phyloP scores from a whole-genome alignment of 176 grass and related monocot genomes.

The Panicum miliaceum region DNA sequence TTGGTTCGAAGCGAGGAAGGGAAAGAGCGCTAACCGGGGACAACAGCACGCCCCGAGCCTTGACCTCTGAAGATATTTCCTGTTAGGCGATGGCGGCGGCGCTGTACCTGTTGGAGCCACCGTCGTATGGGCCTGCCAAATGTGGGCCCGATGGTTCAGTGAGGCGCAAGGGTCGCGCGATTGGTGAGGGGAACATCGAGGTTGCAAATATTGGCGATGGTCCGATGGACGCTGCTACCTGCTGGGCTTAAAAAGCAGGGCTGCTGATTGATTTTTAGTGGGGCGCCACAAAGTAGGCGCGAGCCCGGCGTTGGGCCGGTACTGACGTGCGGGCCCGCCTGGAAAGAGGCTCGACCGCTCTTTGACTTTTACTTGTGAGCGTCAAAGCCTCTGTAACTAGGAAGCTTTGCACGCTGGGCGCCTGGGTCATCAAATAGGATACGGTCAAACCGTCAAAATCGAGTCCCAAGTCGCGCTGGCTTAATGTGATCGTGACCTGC shows the following conservation, averaged over 20 bases:
- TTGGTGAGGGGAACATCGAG: neutral
- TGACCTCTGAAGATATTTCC: neutral
- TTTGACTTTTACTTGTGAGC: neutral
- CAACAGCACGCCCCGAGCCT: neutral
- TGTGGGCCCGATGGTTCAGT: fast-evolving
- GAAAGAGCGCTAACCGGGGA: neutral
- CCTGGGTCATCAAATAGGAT: too few species aligned
- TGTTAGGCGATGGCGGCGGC: neutral
- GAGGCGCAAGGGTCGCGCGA: fast-evolving
- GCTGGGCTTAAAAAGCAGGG: neutral
- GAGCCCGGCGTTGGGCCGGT: neutral
- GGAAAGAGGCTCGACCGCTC: too few species aligned
- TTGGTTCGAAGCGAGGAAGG: slow-evolving; percentile 25
- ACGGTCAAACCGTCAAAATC: too few species aligned
- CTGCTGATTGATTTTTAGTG: slow-evolving; percentile 29
- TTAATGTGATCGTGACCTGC: too few species aligned
- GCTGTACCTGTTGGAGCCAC: fast-evolving
- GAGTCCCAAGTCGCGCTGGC: too few species aligned
- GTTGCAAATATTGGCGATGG: slow-evolving; percentile 7
- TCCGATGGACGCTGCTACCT: neutral
- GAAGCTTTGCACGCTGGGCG: too few species aligned
- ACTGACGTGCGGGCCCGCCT: neutral
- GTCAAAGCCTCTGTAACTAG: too few species aligned
- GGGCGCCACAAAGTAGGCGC: slow-evolving; percentile 19
- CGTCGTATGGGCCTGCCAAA: fast-evolving